Percentiles rank a stretch among this genome's conserved stretches.
phyloP scores from a whole-genome alignment of 345 rosid genomes.

The Leavenworthia alabamica region DNA sequence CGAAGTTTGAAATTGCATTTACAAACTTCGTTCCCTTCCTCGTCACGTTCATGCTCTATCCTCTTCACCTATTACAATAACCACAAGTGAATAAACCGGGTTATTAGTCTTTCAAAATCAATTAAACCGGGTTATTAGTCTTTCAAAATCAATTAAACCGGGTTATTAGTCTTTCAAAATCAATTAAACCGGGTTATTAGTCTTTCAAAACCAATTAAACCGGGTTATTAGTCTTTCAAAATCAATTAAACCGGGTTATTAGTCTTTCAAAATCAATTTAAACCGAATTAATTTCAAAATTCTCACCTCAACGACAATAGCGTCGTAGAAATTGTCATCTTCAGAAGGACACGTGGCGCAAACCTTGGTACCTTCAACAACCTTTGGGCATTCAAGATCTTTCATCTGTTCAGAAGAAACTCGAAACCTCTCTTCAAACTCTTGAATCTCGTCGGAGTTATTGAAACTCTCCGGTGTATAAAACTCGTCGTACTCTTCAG shows the following conservation, averaged over 20 bases:
- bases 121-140: no score
- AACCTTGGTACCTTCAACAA: slow-evolving; percentile 2
- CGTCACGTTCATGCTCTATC: slow-evolving; percentile 9
- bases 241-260: neutral
- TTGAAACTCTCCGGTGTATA: slow-evolving; percentile 13
- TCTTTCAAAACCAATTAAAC: no score
- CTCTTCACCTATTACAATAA: slow-evolving; percentile 11
- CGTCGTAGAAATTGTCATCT: slow-evolving; percentile 27
- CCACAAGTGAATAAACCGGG: no score
- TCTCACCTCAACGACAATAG: slow-evolving; percentile 16
- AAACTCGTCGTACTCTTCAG: slow-evolving; percentile 14
- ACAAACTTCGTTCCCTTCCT: slow-evolving; percentile 23
- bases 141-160: no score
- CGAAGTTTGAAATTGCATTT: neutral
- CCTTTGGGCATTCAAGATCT: neutral
- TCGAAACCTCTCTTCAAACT: slow-evolving; percentile 24
- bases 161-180: no score
- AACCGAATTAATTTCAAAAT: neutral
- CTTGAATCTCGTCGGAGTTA: slow-evolving; percentile 3
- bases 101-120: no score
- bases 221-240: no score
- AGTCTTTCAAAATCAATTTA: neutral
- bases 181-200: no score
- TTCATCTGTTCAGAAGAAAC: slow-evolving; percentile 19
- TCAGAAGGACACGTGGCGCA: slow-evolving; percentile 26